Base-by-base conservation (phyloP, 495 filamentous ascomycete species). In the Penicillium soppii region DNA sequence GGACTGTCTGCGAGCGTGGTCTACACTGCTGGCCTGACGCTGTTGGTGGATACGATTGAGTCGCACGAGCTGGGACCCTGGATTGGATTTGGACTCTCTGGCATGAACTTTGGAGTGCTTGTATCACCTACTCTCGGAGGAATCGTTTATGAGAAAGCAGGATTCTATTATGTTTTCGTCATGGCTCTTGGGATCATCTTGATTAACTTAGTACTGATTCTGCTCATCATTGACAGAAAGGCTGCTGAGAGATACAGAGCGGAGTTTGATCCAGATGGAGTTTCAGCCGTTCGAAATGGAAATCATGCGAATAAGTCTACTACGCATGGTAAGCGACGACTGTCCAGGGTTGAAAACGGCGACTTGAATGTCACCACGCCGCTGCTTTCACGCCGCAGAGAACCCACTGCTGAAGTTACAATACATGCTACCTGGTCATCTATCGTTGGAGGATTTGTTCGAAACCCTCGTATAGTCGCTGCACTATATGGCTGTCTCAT, bases 41-140 rank as follows among this genome's bases (percentile, higher is more conserved):
- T 49, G 46, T 23, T 49, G 16, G 46, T 49, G 17, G 37, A 49
- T 17, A 32, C 46, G 36, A 49, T 49, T n/a, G 46, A 49, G 46
- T 49, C 46, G 17, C 36, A 49, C 36, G 46, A 40, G 37, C 46
- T 49, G 26, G 46, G 46, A 23, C 36, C 46, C 36, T 49, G 46
- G 46, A 41, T 49, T 40, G 36, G 46, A 17, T 49, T 49, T 10
- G 46, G 46, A 15, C 46, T 49, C 6, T 49, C 46, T 2, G 46
- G 46, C 16, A 49, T 49, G 46, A 49, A 40, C 7, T 40, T 49
- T 16, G 46, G 46, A 1, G 46, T 49, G 6, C 46, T 49, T 27
- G 46, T 49, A 32, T 49, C 46, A 40, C 46, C 46, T 0, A 41
- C 46, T 1, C 36, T 49, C 36, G 46, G 46, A 7, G 46, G 46